phyloP scores from a whole-genome alignment of 2,329 filamentous ascomycete genomes.

The Calonectria crousiana region DNA sequence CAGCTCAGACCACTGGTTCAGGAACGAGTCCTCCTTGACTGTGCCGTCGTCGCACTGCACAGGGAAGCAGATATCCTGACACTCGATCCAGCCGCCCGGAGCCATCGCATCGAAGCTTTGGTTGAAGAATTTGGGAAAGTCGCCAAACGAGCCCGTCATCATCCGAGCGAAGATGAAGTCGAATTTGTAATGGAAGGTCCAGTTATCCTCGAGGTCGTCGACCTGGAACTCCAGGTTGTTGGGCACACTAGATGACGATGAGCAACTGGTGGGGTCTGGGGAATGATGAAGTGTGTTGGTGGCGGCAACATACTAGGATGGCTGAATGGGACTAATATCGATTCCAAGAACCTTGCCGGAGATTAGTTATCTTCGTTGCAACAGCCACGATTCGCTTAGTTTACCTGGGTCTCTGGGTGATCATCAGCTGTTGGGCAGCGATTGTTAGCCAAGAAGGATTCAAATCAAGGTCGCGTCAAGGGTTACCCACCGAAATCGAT shows the following conservation, averaged over 20 bases:
- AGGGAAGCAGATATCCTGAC: conserved; percentile 56
- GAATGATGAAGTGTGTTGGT: background rate
- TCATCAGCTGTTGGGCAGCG: conserved; percentile 39
- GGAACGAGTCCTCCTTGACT: conserved; percentile 41
- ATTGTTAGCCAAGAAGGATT: conserved; percentile 5
- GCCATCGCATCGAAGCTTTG: conserved; percentile 53
- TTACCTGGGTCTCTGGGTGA: conserved; percentile 46
- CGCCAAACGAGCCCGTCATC: conserved; percentile 51
- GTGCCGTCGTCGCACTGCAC: conserved; percentile 57
- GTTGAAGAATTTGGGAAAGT: conserved; percentile 52
- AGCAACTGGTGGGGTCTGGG: background rate
- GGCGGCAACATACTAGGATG: conserved; percentile 45
- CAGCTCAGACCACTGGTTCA: conserved; percentile 44
- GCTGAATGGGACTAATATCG: conserved; percentile 58
- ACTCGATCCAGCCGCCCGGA: conserved; percentile 59
- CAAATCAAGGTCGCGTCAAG: background rate
- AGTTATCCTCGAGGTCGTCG: conserved; percentile 57
- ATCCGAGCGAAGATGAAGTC: conserved; percentile 57
- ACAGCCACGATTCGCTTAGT: background rate
- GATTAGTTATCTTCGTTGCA: background rate
- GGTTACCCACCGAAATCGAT: conserved; percentile 55
- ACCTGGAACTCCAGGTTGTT: conserved; percentile 63
- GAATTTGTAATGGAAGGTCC: conserved; percentile 53
- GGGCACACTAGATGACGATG: conserved; percentile 51
- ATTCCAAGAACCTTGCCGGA: conserved; percentile 50